Conservation (phyloP, 768 basidiomycete genomes). For the Kwoniella heveanensis region DNA sequence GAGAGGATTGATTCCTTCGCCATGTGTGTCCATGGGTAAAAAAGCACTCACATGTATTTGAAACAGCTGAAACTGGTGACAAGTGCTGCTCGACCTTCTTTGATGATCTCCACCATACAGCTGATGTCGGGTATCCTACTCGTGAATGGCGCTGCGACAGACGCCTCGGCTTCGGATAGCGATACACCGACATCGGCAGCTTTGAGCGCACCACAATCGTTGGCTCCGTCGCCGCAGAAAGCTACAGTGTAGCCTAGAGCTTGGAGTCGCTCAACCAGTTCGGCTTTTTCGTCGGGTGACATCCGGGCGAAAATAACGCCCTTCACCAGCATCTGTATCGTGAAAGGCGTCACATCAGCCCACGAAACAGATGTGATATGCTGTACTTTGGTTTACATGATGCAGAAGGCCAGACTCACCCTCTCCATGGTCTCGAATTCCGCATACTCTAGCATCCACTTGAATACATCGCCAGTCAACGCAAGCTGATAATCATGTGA, state of each 20-base stretch:
- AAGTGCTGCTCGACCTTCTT: conserved; percentile 90
- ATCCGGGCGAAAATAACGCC: conserved; percentile 95
- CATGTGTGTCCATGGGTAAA: no score
- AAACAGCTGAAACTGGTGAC: conserved; percentile 99
- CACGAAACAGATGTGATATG: no score
- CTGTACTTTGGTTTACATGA: no score
- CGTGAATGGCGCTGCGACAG: conserved; percentile 97
- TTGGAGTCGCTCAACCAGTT: conserved; percentile 92
- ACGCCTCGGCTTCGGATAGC: conserved; percentile 95
- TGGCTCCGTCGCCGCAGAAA: conserved; percentile 98
- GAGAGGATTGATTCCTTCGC: no score
- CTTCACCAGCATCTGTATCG: conserved; percentile 91
- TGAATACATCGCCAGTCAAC: conserved; percentile 91
- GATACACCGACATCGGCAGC: conserved; percentile 98
- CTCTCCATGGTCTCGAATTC: conserved; percentile 91
- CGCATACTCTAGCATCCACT: conserved; percentile 96
- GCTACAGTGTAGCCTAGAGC: conserved; percentile 90
- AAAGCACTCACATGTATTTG: conserved; percentile 94
- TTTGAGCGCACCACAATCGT: conserved; percentile 97
- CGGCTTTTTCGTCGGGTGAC: conserved; percentile 99
- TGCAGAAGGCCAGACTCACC: conserved; percentile 64
- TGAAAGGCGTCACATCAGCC: neutral
- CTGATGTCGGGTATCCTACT: conserved; percentile 89
- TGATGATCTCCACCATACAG: conserved; percentile 94
- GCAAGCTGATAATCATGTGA: conserved; percentile 88